Evolutionary conservation across 2,329 filamentous ascomycete genomes (phyloP), one percentile per base, ranked within the genome.

Genomic region (Ascocoryne sarcoides): DNA sequence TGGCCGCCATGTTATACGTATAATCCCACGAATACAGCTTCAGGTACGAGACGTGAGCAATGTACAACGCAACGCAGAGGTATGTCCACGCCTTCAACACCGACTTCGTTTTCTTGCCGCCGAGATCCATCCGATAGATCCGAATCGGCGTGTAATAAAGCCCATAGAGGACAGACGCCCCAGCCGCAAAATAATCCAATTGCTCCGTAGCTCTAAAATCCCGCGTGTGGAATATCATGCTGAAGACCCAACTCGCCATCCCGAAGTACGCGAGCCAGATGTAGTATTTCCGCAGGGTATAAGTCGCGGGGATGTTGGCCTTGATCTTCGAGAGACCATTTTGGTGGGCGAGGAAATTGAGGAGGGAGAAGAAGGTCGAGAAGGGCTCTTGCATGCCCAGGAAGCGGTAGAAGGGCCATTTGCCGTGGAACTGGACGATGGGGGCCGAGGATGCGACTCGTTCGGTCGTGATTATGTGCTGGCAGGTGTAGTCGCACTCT

Each of bases 401-500:
- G 57, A 95, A 74, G 51, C 92, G 84, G 62, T 81, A 71, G 66
- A 98, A 98, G 29, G 92, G 92, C 92, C 92, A 98, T 74, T 98
- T 98, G 21, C 92, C 92, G 67, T 98, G 88, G 70, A 89, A 98
- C 66, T 98, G 92, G 42, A 90, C 81, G 36, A 95, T 64, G 9
- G 79, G 74, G 20, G 77, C 75, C 45, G 77, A 73, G 47, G 74
- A 68, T 18, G 75, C 67, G 50, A 88, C 65, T 48, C 90, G 86
- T 43, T 67, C 66, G 53, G 76, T 65, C 42, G 92, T 96, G 45
- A 93, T 73, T 61, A 95, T 82, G 70, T 94, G 90, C 63, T 98
- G 92, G 70, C 92, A 98, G 46, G 85, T 82, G 69, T 98, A 94
- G 70, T 98, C 89, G 77, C 92, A 98, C 74, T 98, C 90, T 59